These are phyloP conservation scores for Raffaelea arxii DNA, from an alignment of 2,329 filamentous ascomycete genomes.

Conservation along the genomic window DNA sequence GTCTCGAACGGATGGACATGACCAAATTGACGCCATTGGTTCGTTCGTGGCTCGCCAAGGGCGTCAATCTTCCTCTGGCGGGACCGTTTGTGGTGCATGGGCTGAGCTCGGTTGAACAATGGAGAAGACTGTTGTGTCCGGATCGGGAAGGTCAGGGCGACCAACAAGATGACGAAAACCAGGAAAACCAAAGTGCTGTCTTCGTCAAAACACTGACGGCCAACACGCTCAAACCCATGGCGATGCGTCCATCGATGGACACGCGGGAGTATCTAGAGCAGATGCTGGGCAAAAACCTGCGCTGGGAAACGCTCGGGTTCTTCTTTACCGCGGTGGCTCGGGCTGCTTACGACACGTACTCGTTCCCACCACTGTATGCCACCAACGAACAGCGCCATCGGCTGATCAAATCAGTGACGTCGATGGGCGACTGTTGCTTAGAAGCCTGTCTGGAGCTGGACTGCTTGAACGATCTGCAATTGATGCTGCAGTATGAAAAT, in stretches of 20 bases:
- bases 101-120: background rate
- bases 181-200: too few species aligned
- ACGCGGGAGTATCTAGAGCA: background rate
- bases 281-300: background rate
- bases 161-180: too few species aligned
- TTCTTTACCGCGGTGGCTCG: background rate
- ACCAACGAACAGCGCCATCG: too few species aligned
- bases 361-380: too few species aligned
- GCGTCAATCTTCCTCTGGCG: background rate
- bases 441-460: background rate
- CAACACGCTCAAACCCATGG: too few species aligned
- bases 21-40: background rate
- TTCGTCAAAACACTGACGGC: too few species aligned
- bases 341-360: background rate
- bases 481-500: background rate
- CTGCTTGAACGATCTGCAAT: background rate
- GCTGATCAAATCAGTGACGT: background rate
- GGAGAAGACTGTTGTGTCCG: too few species aligned
- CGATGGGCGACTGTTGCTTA: background rate
- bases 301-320: background rate
- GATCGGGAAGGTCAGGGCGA: too few species aligned
- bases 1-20: too few species aligned
- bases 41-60: background rate
- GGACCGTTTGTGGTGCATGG: background rate
- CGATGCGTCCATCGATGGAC: too few species aligned